Conservation (phyloP, 2,329 filamentous ascomycete genomes). For the Grosmannia penicillata region DNA sequence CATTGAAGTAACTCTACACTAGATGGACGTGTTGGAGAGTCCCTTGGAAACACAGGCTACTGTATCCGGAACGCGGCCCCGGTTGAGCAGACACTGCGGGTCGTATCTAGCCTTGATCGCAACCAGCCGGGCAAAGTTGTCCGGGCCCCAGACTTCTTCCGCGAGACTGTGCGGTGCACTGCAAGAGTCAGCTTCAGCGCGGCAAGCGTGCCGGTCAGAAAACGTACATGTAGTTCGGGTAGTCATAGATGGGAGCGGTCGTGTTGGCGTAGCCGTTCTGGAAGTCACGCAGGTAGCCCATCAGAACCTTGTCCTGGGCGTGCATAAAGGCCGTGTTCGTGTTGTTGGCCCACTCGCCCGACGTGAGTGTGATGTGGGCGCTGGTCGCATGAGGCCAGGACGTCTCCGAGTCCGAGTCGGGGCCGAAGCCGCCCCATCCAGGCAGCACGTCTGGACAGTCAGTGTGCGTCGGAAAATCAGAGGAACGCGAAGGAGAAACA, state of each 20-base stretch:
- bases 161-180: constrained; percentile 1
- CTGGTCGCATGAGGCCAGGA: constrained; percentile 1
- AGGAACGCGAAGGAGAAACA: too few relatives aligned
- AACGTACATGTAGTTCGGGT: constrained; percentile 2
- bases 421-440: background rate
- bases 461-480: too few relatives aligned
- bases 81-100: background rate
- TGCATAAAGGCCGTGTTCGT: constrained; percentile 3
- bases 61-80: background rate
- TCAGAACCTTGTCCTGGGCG: background rate
- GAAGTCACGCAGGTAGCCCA: constrained; percentile 1
- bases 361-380: constrained; percentile 1
- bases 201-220: background rate
- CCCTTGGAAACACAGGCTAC: background rate
- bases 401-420: background rate
- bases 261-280: background rate
- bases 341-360: constrained; percentile 2
- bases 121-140: background rate
- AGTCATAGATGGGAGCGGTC: background rate
- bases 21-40: background rate
- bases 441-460: background rate
- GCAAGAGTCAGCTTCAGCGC: background rate
- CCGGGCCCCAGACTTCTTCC: background rate
- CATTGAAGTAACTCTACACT: too few relatives aligned
- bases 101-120: background rate